Percentiles rank a stretch among this genome's conserved stretches.
phyloP scores from a whole-genome alignment of 345 rosid species.

The Eutrema japonicum region DNA sequence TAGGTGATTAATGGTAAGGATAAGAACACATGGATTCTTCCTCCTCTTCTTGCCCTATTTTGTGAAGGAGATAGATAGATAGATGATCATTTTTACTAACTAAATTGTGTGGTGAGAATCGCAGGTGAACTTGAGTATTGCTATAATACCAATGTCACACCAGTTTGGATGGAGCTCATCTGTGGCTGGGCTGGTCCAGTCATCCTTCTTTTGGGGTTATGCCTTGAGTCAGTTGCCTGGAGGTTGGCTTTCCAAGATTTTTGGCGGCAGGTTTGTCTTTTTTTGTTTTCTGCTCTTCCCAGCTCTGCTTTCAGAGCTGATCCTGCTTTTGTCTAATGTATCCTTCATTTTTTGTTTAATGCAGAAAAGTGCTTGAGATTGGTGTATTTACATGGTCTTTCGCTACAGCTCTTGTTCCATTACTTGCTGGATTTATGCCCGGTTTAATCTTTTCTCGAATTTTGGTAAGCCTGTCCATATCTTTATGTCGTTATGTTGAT shows the following conservation, averaged over 20 bases:
- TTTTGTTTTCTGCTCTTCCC: not conserved
- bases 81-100: slow-evolving; percentile 10
- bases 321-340: slow-evolving; percentile 6
- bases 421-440: slow-evolving; percentile 89
- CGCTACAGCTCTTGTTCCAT: slow-evolving; percentile 84
- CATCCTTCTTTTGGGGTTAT: slow-evolving; percentile 96
- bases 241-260: slow-evolving; percentile 90
- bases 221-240: slow-evolving; percentile 96
- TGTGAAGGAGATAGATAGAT: not conserved
- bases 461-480: slow-evolving; percentile 55
- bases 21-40: not conserved
- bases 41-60: not conserved
- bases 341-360: slow-evolving; percentile 19
- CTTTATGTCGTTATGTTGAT: not conserved
- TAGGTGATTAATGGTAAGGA: not conserved
- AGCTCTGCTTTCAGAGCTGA: not conserved
- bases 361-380: slow-evolving; percentile 79
- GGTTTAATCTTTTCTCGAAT: slow-evolving; percentile 76
- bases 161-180: slow-evolving; percentile 93
- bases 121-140: slow-evolving; percentile 94
- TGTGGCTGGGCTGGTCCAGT: slow-evolving; percentile 85
- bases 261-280: slow-evolving; percentile 86
- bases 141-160: slow-evolving; percentile 96
- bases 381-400: slow-evolving; percentile 93
- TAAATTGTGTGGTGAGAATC: slow-evolving; percentile 23